A percentile compares a stretch with the other conserved stretches of the same genome.
These are phyloP conservation scores for Mollisia scopiformis DNA, from an alignment of 2,329 filamentous ascomycete species.

Conservation along the genomic window DNA sequence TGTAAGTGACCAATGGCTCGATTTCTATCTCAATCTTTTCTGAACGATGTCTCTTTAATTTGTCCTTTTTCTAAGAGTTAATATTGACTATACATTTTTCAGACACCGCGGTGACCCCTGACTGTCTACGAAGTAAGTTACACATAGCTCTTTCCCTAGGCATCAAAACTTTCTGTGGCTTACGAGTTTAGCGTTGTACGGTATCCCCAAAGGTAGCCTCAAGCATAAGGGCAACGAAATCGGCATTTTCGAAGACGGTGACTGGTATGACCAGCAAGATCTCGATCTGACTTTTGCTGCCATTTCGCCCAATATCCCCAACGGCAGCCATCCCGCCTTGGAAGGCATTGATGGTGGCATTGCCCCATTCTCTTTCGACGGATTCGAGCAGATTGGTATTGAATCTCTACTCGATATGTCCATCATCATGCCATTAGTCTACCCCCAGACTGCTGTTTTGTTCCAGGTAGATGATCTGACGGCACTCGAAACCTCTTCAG, in stretches of 20 bases:
- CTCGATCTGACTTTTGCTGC: conserved; percentile 42
- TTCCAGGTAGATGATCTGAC: conserved; percentile 46
- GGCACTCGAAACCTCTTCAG: conserved; percentile 37
- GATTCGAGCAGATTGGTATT: conserved; percentile 30
- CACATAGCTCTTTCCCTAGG: background rate
- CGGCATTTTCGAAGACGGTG: conserved; percentile 48
- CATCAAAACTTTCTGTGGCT: background rate
- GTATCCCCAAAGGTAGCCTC: background rate
- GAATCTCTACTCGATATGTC: conserved; percentile 47
- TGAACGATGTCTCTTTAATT: background rate
- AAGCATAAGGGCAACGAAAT: conserved; percentile 40
- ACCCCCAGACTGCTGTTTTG: conserved; percentile 46
- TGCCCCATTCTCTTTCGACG: conserved; percentile 32
- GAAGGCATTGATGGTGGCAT: conserved; percentile 42
- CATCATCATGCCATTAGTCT: conserved; percentile 39
- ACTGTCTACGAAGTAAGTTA: background rate
- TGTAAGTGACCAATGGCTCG: background rate
- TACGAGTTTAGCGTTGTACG: background rate
- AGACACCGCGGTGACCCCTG: background rate
- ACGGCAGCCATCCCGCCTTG: conserved; percentile 42
- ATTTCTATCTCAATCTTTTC: background rate
- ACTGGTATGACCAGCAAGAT: conserved; percentile 46
- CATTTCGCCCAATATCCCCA: conserved; percentile 35
- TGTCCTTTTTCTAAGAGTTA: background rate
- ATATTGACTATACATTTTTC: background rate